These are phyloP conservation scores for Hysterium pulicare DNA, from an alignment of 2,329 filamentous ascomycete species.

Conservation along the genomic window DNA sequence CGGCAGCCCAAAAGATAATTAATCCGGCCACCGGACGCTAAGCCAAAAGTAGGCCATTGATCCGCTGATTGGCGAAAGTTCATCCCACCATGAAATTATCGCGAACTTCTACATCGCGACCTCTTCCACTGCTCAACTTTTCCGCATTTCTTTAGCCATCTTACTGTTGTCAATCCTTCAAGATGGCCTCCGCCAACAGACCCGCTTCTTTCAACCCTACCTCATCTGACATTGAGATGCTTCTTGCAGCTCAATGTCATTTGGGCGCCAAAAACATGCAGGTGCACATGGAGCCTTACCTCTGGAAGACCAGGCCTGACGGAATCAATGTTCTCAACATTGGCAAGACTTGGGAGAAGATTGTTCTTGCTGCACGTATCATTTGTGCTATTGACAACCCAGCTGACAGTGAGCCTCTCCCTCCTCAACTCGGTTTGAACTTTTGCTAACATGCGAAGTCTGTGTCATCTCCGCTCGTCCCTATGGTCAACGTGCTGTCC, in stretches of 20 bases:
- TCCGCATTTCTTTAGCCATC: conserved; percentile 12
- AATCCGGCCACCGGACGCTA: conserved; percentile 11
- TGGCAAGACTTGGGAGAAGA: conserved; percentile 99
- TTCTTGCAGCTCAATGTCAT: conserved; percentile 94
- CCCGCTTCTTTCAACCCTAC: conserved; percentile 96
- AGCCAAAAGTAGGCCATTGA: conserved; percentile 3
- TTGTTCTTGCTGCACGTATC: conserved; percentile 96
- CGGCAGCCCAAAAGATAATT: conserved; percentile 2
- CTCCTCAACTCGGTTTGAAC: conserved; percentile 2
- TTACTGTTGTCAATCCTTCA: conserved; percentile 45
- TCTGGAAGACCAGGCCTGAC: conserved; percentile 99
- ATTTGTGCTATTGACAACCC: conserved; percentile 99
- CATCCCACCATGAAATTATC: conserved; percentile 14
- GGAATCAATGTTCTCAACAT: conserved; percentile 99
- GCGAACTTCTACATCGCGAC: conserved; percentile 9
- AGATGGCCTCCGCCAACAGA: conserved; percentile 93
- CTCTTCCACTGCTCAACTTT: conserved; percentile 21
- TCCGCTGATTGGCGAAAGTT: conserved; percentile 13
- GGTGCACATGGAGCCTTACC: conserved; percentile 99
- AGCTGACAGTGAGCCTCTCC: conserved; percentile 70
- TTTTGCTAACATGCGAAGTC: conserved; percentile 23
- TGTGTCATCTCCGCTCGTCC: conserved; percentile 98
- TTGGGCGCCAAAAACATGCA: conserved; percentile 99
- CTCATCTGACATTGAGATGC: conserved; percentile 98
- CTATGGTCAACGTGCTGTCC: conserved; percentile 98